Percentiles rank a stretch among this genome's conserved stretches.
Conservation (phyloP, 805 yeast species). For the Cyberlindnera xylosilytica region DNA sequence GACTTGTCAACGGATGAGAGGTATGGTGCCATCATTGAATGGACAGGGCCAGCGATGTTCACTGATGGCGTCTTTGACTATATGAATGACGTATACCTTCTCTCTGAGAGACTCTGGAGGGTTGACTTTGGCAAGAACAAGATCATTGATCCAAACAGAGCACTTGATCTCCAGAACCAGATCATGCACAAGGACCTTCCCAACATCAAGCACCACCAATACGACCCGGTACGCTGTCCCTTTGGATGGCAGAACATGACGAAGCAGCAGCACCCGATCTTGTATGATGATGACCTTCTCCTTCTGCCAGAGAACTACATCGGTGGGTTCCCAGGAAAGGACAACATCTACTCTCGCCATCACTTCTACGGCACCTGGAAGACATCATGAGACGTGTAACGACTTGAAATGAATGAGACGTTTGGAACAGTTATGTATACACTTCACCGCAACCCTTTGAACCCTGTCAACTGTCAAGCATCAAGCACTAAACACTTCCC, state of each 20-base stretch:
- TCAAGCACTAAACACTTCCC: no score
- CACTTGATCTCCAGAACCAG: slow-evolving; percentile 10
- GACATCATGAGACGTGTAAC: background rate
- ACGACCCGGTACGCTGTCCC: slow-evolving; percentile 13
- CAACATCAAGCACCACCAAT: slow-evolving; percentile 11
- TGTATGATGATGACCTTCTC: slow-evolving; percentile 56
- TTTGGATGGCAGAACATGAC: slow-evolving; percentile 20
- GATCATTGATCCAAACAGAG: slow-evolving; percentile 17
- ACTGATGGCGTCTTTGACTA: slow-evolving; percentile 45
- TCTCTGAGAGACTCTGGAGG: slow-evolving; percentile 3
- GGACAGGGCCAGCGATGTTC: slow-evolving; percentile 54
- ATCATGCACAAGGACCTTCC: slow-evolving; percentile 7
- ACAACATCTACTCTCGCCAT: slow-evolving; percentile 55
- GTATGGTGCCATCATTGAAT: slow-evolving; percentile 57
- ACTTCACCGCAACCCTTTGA: no score
- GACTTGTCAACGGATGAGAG: slow-evolving; percentile 40
- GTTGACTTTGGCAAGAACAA: slow-evolving; percentile 10
- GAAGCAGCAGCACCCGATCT: slow-evolving; percentile 15
- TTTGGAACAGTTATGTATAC: no score
- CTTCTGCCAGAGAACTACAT: slow-evolving; percentile 65
- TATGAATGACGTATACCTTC: slow-evolving; percentile 12
- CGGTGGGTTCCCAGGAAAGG: slow-evolving; percentile 43
- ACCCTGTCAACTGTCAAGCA: no score
- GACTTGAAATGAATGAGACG: background rate
- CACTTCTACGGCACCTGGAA: slow-evolving; percentile 64